Evolutionary conservation across 225 moss, liverwort and hornwort genomes (phyloP).

Genomic region (Polytrichum commune): DNA sequence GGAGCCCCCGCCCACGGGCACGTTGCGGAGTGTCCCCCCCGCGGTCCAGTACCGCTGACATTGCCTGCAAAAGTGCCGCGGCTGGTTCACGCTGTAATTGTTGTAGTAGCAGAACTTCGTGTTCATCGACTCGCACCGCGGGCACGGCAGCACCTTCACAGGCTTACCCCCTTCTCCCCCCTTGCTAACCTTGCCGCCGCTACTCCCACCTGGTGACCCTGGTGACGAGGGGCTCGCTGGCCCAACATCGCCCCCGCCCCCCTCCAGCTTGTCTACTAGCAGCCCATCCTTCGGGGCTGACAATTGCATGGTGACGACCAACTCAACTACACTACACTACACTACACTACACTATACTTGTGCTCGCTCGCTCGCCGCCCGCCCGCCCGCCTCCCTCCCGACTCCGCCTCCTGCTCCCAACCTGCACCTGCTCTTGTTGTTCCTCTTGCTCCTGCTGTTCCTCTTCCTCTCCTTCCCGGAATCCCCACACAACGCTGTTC

Average conservation of each 20-base stretch:
- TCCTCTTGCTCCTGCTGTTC: neutral
- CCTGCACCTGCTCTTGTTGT: neutral
- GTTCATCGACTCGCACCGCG: constrained; percentile 48
- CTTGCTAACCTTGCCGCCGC: neutral
- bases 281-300: constrained; percentile 15
- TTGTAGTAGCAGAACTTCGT: constrained; percentile 51
- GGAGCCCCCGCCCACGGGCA: constrained; percentile 38
- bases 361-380: too few relatives aligned
- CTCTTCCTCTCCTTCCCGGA: neutral
- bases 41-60: constrained; percentile 50
- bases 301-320: constrained; percentile 31
- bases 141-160: constrained; percentile 29
- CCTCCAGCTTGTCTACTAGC: neutral
- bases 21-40: constrained; percentile 42
- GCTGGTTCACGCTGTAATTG: constrained; percentile 38
- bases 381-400: too few relatives aligned
- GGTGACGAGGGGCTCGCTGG: constrained; percentile 23
- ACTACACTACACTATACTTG: too few relatives aligned
- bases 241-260: constrained; percentile 3
- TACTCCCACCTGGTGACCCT: constrained; percentile 18
- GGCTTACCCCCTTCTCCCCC: constrained; percentile 26
- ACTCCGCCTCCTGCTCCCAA: too few relatives aligned
- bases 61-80: constrained; percentile 45
- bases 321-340: too few relatives aligned
- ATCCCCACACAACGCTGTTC: constrained; percentile 9